Conservation (phyloP, 2,329 filamentous ascomycete genomes). For the Ceratocystis diversiconidia region DNA sequence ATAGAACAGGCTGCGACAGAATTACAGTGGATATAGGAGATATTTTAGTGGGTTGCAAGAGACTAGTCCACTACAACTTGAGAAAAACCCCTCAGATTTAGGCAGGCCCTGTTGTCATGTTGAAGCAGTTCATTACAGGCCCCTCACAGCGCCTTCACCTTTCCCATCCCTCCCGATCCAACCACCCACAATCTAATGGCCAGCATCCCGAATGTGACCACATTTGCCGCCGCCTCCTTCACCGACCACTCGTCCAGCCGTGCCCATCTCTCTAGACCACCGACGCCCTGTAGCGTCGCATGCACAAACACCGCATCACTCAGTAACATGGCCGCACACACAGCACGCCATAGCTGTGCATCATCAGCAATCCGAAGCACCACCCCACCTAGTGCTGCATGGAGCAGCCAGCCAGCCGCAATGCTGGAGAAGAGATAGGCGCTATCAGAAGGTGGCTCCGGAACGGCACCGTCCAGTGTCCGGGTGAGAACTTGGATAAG, state of each 20-base stretch:
- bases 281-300: slow-evolving; percentile 13
- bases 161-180: slow-evolving; percentile 5
- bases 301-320: slow-evolving; percentile 13
- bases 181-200: slow-evolving; percentile 11
- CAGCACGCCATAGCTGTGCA: slow-evolving; percentile 12
- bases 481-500: slow-evolving; percentile 14
- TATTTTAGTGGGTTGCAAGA: background rate
- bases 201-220: slow-evolving; percentile 12
- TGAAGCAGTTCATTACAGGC: too few species aligned
- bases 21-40: background rate
- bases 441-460: background rate
- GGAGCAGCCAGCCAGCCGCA: slow-evolving; percentile 15
- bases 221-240: slow-evolving; percentile 9
- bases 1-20: background rate
- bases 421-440: slow-evolving; percentile 15
- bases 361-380: slow-evolving; percentile 10
- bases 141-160: background rate
- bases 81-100: background rate
- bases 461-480: background rate
- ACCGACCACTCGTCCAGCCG: slow-evolving; percentile 9
- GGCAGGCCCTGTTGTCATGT: background rate
- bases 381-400: slow-evolving; percentile 11
- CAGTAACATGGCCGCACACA: slow-evolving; percentile 15
- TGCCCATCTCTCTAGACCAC: slow-evolving; percentile 10
- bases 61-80: background rate